These are phyloP conservation scores for Takashimella tepidaria DNA, from an alignment of 1,284 basidiomycete species.

Conservation along the genomic window DNA sequence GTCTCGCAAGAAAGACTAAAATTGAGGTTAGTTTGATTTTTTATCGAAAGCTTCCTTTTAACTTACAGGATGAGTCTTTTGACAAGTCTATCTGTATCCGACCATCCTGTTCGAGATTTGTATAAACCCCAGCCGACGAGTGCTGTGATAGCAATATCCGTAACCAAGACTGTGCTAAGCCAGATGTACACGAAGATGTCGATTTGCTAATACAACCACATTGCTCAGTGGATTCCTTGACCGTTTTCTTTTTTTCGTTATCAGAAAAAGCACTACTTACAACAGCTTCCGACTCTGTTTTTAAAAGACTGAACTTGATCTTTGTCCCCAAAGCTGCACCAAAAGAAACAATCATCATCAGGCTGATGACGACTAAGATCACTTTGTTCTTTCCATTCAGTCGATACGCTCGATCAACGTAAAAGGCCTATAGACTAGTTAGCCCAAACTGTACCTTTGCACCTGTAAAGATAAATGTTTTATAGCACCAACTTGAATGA, in stretches of 20 bases:
- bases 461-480: neutral
- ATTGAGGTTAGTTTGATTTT: neutral
- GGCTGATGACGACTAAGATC: conserved; percentile 3
- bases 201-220: conserved; percentile 1
- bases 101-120: conserved; percentile 25
- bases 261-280: too few relatives aligned
- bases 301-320: conserved; percentile 3
- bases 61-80: conserved; percentile 2
- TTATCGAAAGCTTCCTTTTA: neutral
- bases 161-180: neutral
- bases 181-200: neutral
- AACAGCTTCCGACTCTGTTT: conserved; percentile 6
- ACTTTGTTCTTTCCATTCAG: conserved; percentile 7
- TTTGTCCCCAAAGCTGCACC: neutral
- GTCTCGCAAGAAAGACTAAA: neutral
- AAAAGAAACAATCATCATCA: conserved; percentile 11
- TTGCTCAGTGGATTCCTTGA: too few relatives aligned
- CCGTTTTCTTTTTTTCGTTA: too few relatives aligned
- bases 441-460: too few relatives aligned
- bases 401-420: conserved; percentile 12
- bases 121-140: conserved; percentile 21
- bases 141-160: conserved; percentile 12
- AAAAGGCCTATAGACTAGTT: conserved; percentile 10
- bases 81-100: conserved; percentile 24
- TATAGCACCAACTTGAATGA: neutral